Base-by-base conservation (phyloP, 202 grass and related monocot genomes). In the Elaeis oleifera region DNA sequence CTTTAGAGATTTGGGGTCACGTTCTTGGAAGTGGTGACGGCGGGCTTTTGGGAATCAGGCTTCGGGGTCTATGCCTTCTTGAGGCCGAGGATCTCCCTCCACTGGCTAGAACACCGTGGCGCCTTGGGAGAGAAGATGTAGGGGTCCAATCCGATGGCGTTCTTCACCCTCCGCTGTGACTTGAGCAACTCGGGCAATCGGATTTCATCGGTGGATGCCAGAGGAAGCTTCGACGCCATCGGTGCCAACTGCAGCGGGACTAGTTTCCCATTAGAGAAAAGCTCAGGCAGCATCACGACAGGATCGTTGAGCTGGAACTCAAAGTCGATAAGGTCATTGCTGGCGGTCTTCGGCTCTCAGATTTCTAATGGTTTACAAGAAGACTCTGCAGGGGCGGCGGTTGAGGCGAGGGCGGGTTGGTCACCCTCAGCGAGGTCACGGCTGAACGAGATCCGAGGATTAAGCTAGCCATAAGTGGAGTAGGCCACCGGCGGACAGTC, bases 241-340 rank as follows among this genome's bases (percentile, higher is more conserved):
- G 58, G 71, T 49, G 71, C 76, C 26, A 31, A 2, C 27, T 61
- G 54, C 44, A 85, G 53, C 9, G 83, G 78, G 2, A 85, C 83
- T 60, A 85, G 74, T 58, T 84, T 89, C 0, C 81, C 86, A 1
- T 65, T 75, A 11, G 71, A 82, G 78, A 89, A 89, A 71, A 89
- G 86, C 78, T 85, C n/a, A n/a, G 86, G 78, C 44, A 82, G 80
- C 39, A 85, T 76, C 36, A 52, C 64, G 16, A 71, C 76, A 52
- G 65, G 65, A 1, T 77, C 73, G 4, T 59, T 74, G 0, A 71
- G 80, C 29, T 20, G 71, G 66, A 89, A 89, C 54, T 89, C 85
- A 50, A 89, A 89, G 53, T 84, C 80, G 16, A 21, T 55, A 39
- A 2, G 13, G 24, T 64, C 71, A 3, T 16, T 49, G 13, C 18